Evolutionary conservation across 441 rosid species (phyloP).

Genomic region (Adansonia rubrostipa): DNA sequence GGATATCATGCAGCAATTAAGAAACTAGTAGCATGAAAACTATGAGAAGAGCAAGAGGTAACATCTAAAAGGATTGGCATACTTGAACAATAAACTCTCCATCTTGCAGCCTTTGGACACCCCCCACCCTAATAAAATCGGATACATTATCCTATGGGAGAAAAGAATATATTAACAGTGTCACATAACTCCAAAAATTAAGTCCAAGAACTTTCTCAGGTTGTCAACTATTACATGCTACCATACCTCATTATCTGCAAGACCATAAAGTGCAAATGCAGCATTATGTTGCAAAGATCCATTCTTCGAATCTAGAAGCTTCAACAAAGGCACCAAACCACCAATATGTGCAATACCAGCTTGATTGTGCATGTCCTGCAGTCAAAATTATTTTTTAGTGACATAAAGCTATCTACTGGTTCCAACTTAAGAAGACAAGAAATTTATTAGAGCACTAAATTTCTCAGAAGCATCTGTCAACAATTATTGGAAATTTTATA

Average conservation of each 20-base stretch:
- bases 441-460: not conserved
- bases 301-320: constrained; percentile 94
- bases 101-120: constrained; percentile 92
- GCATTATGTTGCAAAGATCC: constrained; percentile 99
- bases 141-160: constrained; percentile 84
- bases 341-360: constrained; percentile 97
- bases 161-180: constrained; percentile 29
- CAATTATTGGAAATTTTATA: not conserved
- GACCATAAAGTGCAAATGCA: constrained; percentile 97
- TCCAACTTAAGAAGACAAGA: not conserved
- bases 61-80: constrained; percentile 35
- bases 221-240: constrained; percentile 20
- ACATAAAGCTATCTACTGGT: constrained; percentile 16
- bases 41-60: not conserved
- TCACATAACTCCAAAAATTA: constrained; percentile 21
- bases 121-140: constrained; percentile 96
- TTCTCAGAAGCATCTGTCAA: not conserved
- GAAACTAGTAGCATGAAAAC: not conserved
- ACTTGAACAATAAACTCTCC: constrained; percentile 99
- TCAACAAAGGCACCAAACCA: constrained; percentile 82
- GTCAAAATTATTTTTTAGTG: constrained; percentile 21
- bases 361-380: constrained; percentile 91
- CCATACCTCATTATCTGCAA: constrained; percentile 97
- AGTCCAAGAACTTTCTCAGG: constrained; percentile 28
- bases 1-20: constrained; percentile 13